Evolutionary conservation across 2,329 filamentous ascomycete species (phyloP).

Genomic region (Aspergillus transmontanensis): DNA sequence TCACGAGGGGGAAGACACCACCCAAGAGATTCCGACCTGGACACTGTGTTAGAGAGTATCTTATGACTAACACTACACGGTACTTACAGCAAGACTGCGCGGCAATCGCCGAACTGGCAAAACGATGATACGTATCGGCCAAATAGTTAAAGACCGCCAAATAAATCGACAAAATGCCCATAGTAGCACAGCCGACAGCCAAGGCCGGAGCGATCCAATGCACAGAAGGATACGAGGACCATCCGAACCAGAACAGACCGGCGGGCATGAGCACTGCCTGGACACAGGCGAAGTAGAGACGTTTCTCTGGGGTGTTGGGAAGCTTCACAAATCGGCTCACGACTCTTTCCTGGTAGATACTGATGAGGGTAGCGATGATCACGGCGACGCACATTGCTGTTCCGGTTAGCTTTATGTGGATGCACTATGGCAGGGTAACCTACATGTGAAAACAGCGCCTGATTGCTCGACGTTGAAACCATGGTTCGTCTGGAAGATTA

Average conservation of each 20-base stretch:
- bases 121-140: constrained; percentile 82
- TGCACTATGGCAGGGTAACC: not conserved
- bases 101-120: constrained; percentile 81
- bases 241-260: constrained; percentile 80
- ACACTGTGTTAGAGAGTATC: not conserved
- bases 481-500: constrained; percentile 72
- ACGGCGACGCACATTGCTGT: constrained; percentile 69
- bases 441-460: constrained; percentile 69
- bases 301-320: constrained; percentile 66
- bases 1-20: constrained; percentile 78
- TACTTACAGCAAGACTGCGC: constrained; percentile 75
- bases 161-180: constrained; percentile 85
- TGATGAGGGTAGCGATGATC: constrained; percentile 66
- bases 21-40: constrained; percentile 73
- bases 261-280: constrained; percentile 74
- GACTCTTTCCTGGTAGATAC: constrained; percentile 72
- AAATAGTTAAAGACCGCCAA: constrained; percentile 91
- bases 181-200: constrained; percentile 72
- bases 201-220: constrained; percentile 75
- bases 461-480: constrained; percentile 67
- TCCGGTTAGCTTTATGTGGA: not conserved
- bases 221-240: constrained; percentile 62
- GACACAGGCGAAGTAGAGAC: constrained; percentile 82
- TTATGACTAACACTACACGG: not conserved
- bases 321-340: constrained; percentile 54